These are phyloP conservation scores for Rickenella mellea DNA, from an alignment of 768 basidiomycete genomes.

Conservation along the genomic window DNA sequence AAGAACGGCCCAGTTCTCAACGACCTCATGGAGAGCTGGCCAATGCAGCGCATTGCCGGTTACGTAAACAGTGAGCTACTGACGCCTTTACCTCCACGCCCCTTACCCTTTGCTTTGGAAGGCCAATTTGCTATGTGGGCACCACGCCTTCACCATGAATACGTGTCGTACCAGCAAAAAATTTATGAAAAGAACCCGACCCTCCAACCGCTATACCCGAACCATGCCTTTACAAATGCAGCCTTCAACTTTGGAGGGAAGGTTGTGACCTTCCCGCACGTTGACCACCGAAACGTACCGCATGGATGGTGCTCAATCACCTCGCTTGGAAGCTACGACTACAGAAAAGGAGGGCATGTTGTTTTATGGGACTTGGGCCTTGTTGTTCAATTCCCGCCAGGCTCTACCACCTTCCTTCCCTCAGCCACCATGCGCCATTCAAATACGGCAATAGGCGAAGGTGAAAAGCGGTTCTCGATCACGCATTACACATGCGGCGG, in stretches of 20 bases:
- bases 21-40: too few relatives aligned
- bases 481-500: conserved; percentile 9
- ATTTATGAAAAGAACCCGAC: too few relatives aligned
- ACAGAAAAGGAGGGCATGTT: conserved; percentile 20
- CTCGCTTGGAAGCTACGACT: conserved; percentile 20
- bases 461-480: conserved; percentile 14
- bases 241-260: conserved; percentile 23
- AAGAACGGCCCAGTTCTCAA: too few relatives aligned
- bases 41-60: too few relatives aligned
- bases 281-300: conserved; percentile 21
- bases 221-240: conserved; percentile 15
- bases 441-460: conserved; percentile 13
- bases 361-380: conserved; percentile 20
- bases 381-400: conserved; percentile 17
- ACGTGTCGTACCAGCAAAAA: too few relatives aligned
- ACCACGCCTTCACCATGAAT: too few relatives aligned
- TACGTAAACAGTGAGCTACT: too few relatives aligned
- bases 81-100: too few relatives aligned
- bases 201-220: too few relatives aligned
- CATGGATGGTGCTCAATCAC: conserved; percentile 24
- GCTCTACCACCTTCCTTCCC: conserved; percentile 18
- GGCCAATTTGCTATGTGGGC: too few relatives aligned
- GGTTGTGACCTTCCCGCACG: conserved; percentile 11
- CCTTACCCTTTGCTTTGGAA: too few relatives aligned
- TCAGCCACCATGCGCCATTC: conserved; percentile 18